phyloP scores from a whole-genome alignment of 2,329 filamentous ascomycete species.

The Paracamarosporium sp. region DNA sequence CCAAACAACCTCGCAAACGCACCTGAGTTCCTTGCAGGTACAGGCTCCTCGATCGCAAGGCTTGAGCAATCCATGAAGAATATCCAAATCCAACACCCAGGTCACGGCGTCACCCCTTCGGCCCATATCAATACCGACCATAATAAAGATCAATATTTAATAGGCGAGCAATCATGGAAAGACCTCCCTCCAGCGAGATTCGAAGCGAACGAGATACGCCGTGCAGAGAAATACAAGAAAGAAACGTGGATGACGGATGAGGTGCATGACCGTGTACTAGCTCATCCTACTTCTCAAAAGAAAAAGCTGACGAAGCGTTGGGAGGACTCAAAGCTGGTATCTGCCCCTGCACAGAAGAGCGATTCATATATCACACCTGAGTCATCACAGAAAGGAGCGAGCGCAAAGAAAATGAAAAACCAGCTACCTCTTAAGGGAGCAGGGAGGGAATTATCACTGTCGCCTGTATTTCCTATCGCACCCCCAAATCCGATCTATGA shows the following conservation, averaged over 20 bases:
- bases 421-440: background rate
- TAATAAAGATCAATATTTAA: background rate
- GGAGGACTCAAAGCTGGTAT: background rate
- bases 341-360: background rate
- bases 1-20: background rate
- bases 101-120: too few species aligned
- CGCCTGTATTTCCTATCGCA: background rate
- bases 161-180: background rate
- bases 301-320: background rate
- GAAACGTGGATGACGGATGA: background rate
- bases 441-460: background rate
- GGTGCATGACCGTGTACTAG: background rate
- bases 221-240: slow-evolving; percentile 5
- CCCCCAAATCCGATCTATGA: background rate
- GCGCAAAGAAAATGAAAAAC: background rate
- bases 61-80: background rate
- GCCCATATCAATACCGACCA: background rate
- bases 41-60: background rate
- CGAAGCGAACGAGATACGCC: slow-evolving; percentile 3
- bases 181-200: background rate
- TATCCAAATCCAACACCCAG: too few species aligned
- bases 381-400: background rate
- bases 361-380: background rate
- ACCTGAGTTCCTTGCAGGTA: too few species aligned
- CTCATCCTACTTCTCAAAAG: too few species aligned